Evolutionary conservation across 2,329 filamentous ascomycete genomes (phyloP), one percentile per base, ranked within the genome.

Genomic region (Sporothrix brasiliensis): DNA sequence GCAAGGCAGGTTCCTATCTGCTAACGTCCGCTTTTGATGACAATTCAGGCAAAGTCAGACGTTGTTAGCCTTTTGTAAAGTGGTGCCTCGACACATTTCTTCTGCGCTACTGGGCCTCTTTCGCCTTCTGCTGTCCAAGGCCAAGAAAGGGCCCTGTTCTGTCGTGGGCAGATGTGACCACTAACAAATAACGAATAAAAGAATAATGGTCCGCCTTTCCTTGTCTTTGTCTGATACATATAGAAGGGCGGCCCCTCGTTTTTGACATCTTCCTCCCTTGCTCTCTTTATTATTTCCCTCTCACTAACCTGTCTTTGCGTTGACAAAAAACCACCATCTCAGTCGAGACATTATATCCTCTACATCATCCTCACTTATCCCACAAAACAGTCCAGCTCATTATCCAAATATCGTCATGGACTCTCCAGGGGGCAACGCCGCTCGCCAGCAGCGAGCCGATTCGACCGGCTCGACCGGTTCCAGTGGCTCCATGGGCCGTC

Each of bases 391-490:
- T 21, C 41, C 7, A 52, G 4, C 47, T 1, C 54, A 41, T 34
- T 49, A 44, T 4, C 34, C 53, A 49, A 47, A 2, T 16, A 47
- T 60, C 69, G 69, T 7, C 63, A 75, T 75, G 74, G 69, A 72
- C 58, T 60, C 73, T 19, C 16, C 69, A 6, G 71, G 30, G 58
- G 56, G 52, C 54, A 71, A 70, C 53, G 50, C 54, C 19, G 47
- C 60, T 72, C 65, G 66, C 30, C 71, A 75, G 69, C 70, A 76
- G 71, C 74, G 77, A 3, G 73, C 76, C 44, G 73, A 75, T 70
- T 79, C 78, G 19, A 76, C 4, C 49, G 34, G 14, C 1, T 77
- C 61, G 34, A 27, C 44, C 6, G 67, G 67, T 14, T 52, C 71
- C n/a, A 49, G 39, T 39, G 58, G 58, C 7, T 63, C 72, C 9